Evolutionary conservation across 768 basidiomycete species (phyloP).

Genomic region (Agaricus subrufescens): DNA sequence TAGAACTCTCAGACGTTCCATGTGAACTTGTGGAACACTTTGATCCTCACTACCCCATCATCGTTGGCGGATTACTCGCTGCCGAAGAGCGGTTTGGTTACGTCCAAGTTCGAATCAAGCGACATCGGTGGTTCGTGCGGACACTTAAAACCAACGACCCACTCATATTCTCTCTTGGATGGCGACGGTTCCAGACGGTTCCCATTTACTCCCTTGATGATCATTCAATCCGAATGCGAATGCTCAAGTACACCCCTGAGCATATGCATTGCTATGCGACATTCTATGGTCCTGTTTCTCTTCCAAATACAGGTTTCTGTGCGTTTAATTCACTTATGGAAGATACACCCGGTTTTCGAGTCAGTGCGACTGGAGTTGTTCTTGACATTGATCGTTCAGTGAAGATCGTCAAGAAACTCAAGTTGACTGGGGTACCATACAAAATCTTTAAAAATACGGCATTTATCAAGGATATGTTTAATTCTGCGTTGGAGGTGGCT

Average conservation of each 20-base stretch:
- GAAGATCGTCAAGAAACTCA: constrained; percentile 98
- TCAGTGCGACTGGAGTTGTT: constrained; percentile 92
- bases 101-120: constrained; percentile 92
- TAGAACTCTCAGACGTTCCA: constrained; percentile 82
- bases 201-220: constrained; percentile 97
- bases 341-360: constrained; percentile 73
- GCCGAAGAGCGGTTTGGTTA: constrained; percentile 92
- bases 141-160: constrained; percentile 98
- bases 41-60: constrained; percentile 84
- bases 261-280: constrained; percentile 99
- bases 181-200: constrained; percentile 92
- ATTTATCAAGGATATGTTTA: constrained; percentile 98
- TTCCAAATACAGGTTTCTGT: constrained; percentile 96
- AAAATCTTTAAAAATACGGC: constrained; percentile 99
- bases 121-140: constrained; percentile 89
- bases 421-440: constrained; percentile 90
- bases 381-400: constrained; percentile 88
- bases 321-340: constrained; percentile 83
- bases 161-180: constrained; percentile 93
- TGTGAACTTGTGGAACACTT: constrained; percentile 93
- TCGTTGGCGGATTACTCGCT: constrained; percentile 86
- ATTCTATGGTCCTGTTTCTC: constrained; percentile 89
- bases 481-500: constrained; percentile 86
- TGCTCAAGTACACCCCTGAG: constrained; percentile 99
- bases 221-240: constrained; percentile 95